Evolutionary conservation across 345 rosid genomes (phyloP), one percentile per base, ranked within the genome.

Genomic region (Reutealis trisperma): DNA sequence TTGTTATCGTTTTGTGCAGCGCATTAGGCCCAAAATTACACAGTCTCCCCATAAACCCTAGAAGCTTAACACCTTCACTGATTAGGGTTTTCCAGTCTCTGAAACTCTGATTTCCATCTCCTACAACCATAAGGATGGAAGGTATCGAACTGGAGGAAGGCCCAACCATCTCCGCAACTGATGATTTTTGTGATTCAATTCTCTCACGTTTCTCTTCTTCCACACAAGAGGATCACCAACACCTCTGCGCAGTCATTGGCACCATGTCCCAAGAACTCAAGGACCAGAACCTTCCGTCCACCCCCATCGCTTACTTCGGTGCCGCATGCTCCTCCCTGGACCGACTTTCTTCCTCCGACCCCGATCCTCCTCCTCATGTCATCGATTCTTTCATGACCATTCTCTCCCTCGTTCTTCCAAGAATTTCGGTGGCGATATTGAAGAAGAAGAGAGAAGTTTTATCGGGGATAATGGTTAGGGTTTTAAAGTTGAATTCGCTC

Each of bases 271-370:
- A 91, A 79, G 90, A 86, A 73, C 90, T 93, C 59, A 89, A 84
- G 63, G 98, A 92, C 67, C 90, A 85, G 65, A 87, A 83, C 77
- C 87, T 89, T 22, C 85, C 87, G 58, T 86, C 86, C 63, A 84
- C 88, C 6, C 90, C 96, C 1, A 71, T 89, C 65, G 92, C 97
- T 77, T 96, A 89, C 87, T 92, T 92, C 32, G 93, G 89, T 63
- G 89, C 88, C 69, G 74, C 89, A 0, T 86, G 89, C 80, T 84
- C 85, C 69, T 92, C 96, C 19, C 87, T 93, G 21, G 89, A 89
- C 80, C 89, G 87, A 54, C 85, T 93, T 80, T 80, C 83, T 30
- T 75, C 84, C 44, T 71, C 83, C 21, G 77, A 80, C 59, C 70
- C 75, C 37, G 84, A 78, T 12, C 84, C 88, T 32, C 79, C 90